Conservation (phyloP, 352 stramenopile genomes). For the Phytophthora pini region DNA sequence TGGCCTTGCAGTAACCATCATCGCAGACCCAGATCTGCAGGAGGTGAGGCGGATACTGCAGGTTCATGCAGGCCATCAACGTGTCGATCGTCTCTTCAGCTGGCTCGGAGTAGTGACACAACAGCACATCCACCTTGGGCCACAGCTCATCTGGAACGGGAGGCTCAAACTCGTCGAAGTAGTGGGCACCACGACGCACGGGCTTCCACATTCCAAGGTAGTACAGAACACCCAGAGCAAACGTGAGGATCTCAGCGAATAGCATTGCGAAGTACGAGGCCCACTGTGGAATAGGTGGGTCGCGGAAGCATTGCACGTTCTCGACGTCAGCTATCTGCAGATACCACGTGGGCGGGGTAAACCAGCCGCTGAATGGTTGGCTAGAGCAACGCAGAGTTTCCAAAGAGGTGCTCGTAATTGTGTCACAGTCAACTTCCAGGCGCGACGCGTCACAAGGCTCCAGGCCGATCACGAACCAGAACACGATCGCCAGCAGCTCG, state of each 20-base stretch:
- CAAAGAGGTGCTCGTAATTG: constrained; percentile 67
- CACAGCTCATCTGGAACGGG: constrained; percentile 81
- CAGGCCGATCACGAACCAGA: constrained; percentile 84
- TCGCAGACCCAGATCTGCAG: constrained; percentile 87
- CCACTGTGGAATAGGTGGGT: constrained; percentile 84
- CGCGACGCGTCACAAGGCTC: constrained; percentile 76
- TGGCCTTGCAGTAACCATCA: constrained; percentile 87
- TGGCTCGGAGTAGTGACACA: constrained; percentile 89
- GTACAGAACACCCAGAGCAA: constrained; percentile 78
- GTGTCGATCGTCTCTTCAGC: constrained; percentile 88
- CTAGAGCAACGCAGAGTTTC: constrained; percentile 50
- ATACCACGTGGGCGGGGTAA: constrained; percentile 77
- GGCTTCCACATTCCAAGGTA: constrained; percentile 92
- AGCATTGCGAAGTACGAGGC: constrained; percentile 82
- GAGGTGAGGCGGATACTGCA: constrained; percentile 87
- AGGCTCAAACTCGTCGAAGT: constrained; percentile 89
- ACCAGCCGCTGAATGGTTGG: constrained; percentile 73
- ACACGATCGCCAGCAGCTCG: constrained; percentile 75
- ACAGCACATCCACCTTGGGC: constrained; percentile 85
- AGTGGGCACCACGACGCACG: constrained; percentile 84
- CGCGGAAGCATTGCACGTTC: constrained; percentile 76
- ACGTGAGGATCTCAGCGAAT: constrained; percentile 73
- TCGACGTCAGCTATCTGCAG: constrained; percentile 67
- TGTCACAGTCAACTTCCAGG: constrained; percentile 60
- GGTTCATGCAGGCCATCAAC: constrained; percentile 87